A percentile compares a stretch with the other conserved stretches of the same genome.
These are phyloP conservation scores for Candida koratica DNA, from an alignment of 805 yeast species.

Conservation along the genomic window DNA sequence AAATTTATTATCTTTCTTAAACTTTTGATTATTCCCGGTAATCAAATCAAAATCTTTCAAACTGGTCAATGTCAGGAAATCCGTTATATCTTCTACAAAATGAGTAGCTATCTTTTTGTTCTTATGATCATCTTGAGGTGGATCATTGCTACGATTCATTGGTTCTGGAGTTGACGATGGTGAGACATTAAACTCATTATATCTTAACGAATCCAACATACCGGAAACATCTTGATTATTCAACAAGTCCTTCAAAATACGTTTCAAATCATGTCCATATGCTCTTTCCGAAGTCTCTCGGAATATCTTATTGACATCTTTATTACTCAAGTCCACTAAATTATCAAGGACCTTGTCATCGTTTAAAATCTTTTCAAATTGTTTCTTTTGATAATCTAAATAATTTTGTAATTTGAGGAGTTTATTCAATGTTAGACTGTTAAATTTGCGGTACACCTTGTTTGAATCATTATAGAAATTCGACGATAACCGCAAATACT, in stretches of 20 bases:
- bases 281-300: constrained; percentile 26
- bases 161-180: constrained; percentile 6
- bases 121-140: not conserved
- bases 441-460: constrained; percentile 30
- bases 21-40: constrained; percentile 34
- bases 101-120: constrained; percentile 1
- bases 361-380: constrained; percentile 21
- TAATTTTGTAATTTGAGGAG: constrained; percentile 37
- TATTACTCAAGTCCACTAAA: constrained; percentile 20
- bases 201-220: constrained; percentile 10
- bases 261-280: constrained; percentile 28
- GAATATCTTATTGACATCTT: constrained; percentile 15
- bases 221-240: constrained; percentile 1
- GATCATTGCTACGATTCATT: not conserved
- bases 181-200: constrained; percentile 8
- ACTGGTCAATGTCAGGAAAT: constrained; percentile 40
- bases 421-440: constrained; percentile 27
- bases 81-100: constrained; percentile 22
- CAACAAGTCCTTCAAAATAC: constrained; percentile 17
- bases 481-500: constrained; percentile 27
- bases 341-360: constrained; percentile 14
- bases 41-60: constrained; percentile 36
- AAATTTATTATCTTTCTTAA: constrained; percentile 16
- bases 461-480: constrained; percentile 37
- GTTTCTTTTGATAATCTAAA: constrained; percentile 33